These are phyloP conservation scores for Aureobasidium subglaciale DNA, from an alignment of 2,329 filamentous ascomycete species.

Conservation along the genomic window DNA sequence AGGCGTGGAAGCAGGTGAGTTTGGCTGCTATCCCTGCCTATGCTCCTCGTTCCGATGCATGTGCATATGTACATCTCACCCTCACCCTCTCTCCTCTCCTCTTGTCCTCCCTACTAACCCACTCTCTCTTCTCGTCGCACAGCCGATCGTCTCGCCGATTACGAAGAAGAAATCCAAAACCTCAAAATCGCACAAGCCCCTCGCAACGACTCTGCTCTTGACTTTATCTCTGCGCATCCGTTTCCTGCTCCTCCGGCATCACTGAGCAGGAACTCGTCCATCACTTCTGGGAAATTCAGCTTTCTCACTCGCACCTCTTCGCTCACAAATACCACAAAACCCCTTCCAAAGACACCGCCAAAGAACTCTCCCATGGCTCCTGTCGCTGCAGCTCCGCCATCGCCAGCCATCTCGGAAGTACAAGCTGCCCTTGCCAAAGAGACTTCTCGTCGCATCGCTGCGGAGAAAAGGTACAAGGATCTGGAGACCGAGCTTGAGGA, in stretches of 20 bases:
- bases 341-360: conserved; percentile 21
- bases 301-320: conserved; percentile 1
- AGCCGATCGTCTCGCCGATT: conserved; percentile 55
- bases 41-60: background rate
- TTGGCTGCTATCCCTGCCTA: conserved; percentile 9
- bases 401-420: conserved; percentile 32
- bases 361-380: conserved; percentile 18
- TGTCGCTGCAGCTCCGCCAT: background rate
- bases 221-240: conserved; percentile 15
- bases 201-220: conserved; percentile 21
- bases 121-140: background rate
- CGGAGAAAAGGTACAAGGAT: conserved; percentile 58
- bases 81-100: background rate
- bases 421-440: conserved; percentile 57
- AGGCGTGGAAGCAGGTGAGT: conserved; percentile 9
- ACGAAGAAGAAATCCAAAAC: conserved; percentile 66
- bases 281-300: background rate
- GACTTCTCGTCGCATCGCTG: conserved; percentile 55
- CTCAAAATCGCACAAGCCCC: conserved; percentile 34
- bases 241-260: conserved; percentile 18
- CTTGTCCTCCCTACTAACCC: background rate
- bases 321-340: background rate
- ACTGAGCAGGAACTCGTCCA: conserved; percentile 21
- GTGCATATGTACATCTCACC: conserved; percentile 11
- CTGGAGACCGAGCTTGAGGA: conserved; percentile 71